Evolutionary conservation across 495 filamentous ascomycete genomes (phyloP), one percentile per base, ranked within the genome.

Genomic region (Bacidia rubella): DNA sequence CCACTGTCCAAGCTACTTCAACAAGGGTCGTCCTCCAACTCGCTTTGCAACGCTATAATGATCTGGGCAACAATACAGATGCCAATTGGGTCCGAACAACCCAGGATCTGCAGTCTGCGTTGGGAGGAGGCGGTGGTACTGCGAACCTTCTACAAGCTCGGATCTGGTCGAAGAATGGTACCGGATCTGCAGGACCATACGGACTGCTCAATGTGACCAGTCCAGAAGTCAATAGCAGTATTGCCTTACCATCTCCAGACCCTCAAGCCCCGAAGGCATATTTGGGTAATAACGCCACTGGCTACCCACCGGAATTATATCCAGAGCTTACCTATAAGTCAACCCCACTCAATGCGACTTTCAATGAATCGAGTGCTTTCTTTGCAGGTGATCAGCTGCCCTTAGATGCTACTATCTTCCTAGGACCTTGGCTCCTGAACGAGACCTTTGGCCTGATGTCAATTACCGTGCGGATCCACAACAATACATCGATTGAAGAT

Each of bases 391-490:
- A 78, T 51, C 66, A 67, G 1, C 66, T 90, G 2, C 73, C 76
- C 39, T 59, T 61, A 55, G 68, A 57, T 39, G 71, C 67, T 2
- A 66, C 76, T 2, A 64, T 92, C 10, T 60, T 92, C 4, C 63
- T 89, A 1, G 87, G 87, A 0, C 87, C 87, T 0, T 65, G 80
- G 40, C 65, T 69, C 21, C 62, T 89, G 52, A 90, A 93, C 61
- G 62, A 70, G 15, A 78, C 75, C 0, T 84, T 79, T 46, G 80
- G 81, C n/a, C 61, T 93, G n/a, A 54, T 90, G n/a, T 93, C 87
- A 22, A 63, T 93, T 51, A 90, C 87, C 1, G 59, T 86, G 19
- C 84, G 86, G 0, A 77, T 93, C 25, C 71, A 86, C 51, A 78
- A 81, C 52, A 81, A 81, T 56, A 71, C 71, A 2, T 76, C 73